Conservation (phyloP, 2,329 filamentous ascomycete genomes). For the Calonectria pteridis region DNA sequence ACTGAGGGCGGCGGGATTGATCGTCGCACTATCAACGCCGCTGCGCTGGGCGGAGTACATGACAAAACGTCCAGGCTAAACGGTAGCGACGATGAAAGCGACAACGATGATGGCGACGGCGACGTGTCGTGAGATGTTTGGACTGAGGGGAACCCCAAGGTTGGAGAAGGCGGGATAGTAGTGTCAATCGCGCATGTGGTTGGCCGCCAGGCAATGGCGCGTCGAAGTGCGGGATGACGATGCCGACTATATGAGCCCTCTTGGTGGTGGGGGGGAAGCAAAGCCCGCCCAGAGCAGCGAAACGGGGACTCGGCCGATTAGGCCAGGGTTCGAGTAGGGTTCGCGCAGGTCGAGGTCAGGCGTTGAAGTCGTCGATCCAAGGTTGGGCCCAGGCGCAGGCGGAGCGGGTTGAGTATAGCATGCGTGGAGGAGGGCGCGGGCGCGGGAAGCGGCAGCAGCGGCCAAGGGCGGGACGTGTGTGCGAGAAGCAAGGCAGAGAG, state of each 20-base stretch:
- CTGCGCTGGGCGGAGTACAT: constrained; percentile 66
- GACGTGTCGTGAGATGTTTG: constrained; percentile 74
- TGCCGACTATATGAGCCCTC: constrained; percentile 41
- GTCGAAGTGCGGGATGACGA: constrained; percentile 40
- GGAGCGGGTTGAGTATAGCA: constrained; percentile 26
- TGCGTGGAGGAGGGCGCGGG: constrained; percentile 12
- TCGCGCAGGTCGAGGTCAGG: constrained; percentile 14
- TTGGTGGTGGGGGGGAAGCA: constrained; percentile 32
- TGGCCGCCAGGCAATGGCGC: constrained; percentile 54
- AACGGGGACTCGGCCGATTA: constrained; percentile 38
- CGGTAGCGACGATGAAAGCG: constrained; percentile 37
- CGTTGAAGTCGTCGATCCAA: constrained; percentile 11
- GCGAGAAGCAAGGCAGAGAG: constrained; percentile 1
- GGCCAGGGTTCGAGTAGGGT: constrained; percentile 32
- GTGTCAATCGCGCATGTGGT: constrained; percentile 64
- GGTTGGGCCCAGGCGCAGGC: constrained; percentile 27
- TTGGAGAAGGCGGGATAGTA: constrained; percentile 57
- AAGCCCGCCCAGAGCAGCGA: constrained; percentile 34
- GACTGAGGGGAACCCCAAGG: constrained; percentile 53
- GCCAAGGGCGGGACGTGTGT: constrained; percentile 16
- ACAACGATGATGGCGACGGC: constrained; percentile 57
- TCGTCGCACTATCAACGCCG: constrained; percentile 87
- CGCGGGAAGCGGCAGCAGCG: constrained; percentile 25
- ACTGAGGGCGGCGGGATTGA: constrained; percentile 90
- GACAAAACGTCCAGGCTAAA: constrained; percentile 46